Evolutionary conservation across 2,329 filamentous ascomycete species (phyloP), one percentile per base, ranked within the genome.

Genomic region (Colletotrichum somersetense): DNA sequence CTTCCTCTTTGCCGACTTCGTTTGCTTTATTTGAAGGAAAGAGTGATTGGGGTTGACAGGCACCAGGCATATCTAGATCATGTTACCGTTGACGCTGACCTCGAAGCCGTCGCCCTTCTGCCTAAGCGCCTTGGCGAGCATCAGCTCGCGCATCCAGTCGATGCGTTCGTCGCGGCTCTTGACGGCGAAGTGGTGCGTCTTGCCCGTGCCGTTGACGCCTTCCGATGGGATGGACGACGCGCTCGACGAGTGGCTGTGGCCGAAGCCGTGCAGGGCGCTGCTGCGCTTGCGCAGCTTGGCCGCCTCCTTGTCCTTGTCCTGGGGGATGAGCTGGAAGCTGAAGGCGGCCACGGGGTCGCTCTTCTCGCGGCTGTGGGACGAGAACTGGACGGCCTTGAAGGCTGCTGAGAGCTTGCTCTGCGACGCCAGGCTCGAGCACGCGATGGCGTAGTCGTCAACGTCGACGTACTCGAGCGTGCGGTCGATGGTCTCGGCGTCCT

Each of bases 111-210:
- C 91, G 58, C 89, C 91, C 87, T 95, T 96, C 82, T 94, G 92
- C 85, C 91, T 93, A 79, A 94, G 85, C 23, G 94, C 94, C 85
- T 96, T 96, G 66, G 94, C 94, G 57, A 97, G 89, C 94, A 97
- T 97, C 73, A 97, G 85, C 87, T 97, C 94, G 66, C 94, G 88
- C 94, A 97, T 97, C 96, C 96, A 99, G 80, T 98, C 96, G 78
- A 98, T 98, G 73, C 96, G 89, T 80, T 98, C 93, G 79, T 98
- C 94, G 18, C 95, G 89, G 77, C 87, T 90, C 83, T 92, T 92
- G 76, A 98, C 96, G 0, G 96, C 94, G 80, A 98, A 98, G 80
- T 98, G 94, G 79, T 98, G 96, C 56, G 93, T 93, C 87, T 97
- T 98, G 77, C 90, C 90, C 14, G 88, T 90, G 67, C 89, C 89